Percentiles rank a stretch among this genome's conserved stretches.
Conservation (phyloP, 495 filamentous ascomycete species). For the Xylaria acuta region DNA sequence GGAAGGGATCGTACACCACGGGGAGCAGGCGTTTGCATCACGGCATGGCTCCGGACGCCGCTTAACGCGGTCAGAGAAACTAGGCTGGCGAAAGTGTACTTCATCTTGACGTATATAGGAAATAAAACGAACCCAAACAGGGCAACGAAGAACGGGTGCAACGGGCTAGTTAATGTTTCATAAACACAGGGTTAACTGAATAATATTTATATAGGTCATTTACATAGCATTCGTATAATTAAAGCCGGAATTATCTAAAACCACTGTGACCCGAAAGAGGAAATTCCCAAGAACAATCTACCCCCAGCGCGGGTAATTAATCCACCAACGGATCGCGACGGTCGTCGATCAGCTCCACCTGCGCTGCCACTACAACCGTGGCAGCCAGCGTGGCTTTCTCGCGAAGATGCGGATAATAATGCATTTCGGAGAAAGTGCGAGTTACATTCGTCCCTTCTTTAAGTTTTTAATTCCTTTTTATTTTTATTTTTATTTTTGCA, state of each 20-base stretch:
- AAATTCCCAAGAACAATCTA: background rate
- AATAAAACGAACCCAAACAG: background rate
- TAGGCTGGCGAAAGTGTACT: background rate
- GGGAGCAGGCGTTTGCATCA: constrained; percentile 15
- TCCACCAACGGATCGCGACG: constrained; percentile 21
- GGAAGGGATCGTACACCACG: constrained; percentile 11
- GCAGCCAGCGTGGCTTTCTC: background rate
- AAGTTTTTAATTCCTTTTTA: too few relatives aligned
- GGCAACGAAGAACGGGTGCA: background rate
- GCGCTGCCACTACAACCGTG: background rate
- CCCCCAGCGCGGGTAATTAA: background rate
- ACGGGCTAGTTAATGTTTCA: background rate
- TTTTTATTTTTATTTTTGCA: too few relatives aligned
- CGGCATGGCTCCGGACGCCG: constrained; percentile 17
- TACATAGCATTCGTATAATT: too few relatives aligned
- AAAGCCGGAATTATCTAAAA: background rate
- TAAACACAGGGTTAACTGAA: background rate
- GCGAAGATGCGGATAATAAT: background rate
- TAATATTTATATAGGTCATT: background rate
- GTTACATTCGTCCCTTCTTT: too few relatives aligned
- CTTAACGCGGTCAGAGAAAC: background rate
- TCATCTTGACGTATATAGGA: constrained; percentile 3
- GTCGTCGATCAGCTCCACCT: constrained; percentile 1
- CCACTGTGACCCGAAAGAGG: background rate
- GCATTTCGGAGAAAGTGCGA: too few relatives aligned